Evolutionary conservation across 306 rosid species (phyloP).

Genomic region (Abrus pulchellus): DNA sequence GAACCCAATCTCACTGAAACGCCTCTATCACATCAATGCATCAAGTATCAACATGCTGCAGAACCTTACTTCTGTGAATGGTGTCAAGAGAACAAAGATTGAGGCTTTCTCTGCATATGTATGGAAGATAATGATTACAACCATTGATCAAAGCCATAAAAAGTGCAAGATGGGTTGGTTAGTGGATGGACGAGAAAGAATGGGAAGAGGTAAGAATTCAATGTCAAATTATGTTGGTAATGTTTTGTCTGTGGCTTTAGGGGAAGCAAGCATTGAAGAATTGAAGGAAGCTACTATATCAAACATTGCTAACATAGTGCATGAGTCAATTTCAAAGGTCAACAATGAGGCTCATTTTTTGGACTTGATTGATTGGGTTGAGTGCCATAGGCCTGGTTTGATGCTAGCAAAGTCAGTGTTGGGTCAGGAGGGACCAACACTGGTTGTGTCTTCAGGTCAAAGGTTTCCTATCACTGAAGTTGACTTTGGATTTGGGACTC

Average conservation of each 20-base stretch:
- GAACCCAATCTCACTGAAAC: conserved; percentile 55
- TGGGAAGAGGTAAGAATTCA: conserved; percentile 42
- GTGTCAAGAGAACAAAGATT: conserved; percentile 70
- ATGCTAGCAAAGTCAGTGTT: conserved; percentile 72
- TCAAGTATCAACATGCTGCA: conserved; percentile 72
- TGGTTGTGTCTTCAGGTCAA: conserved; percentile 78
- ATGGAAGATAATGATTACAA: conserved; percentile 70
- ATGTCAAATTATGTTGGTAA: conserved; percentile 86
- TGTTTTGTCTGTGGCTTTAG: conserved; percentile 73
- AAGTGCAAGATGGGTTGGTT: conserved; percentile 92
- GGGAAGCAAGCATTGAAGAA: conserved; percentile 68
- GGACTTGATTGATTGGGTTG: conserved; percentile 90
- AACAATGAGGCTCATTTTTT: conserved; percentile 74
- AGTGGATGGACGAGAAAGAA: conserved; percentile 73
- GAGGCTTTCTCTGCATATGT: conserved; percentile 89
- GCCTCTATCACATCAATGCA: conserved; percentile 69
- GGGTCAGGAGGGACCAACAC: conserved; percentile 66
- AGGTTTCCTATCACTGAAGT: conserved; percentile 76
- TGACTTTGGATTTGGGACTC: conserved; percentile 87
- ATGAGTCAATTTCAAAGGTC: conserved; percentile 73
- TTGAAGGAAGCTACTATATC: conserved; percentile 62
- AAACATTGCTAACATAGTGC: conserved; percentile 58
- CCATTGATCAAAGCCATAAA: conserved; percentile 54
- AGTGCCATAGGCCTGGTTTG: conserved; percentile 82
- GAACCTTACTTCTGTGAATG: conserved; percentile 59